Conservation (phyloP, 192 early-diverging fungal genomes). For the Piromyces sp. region DNA sequence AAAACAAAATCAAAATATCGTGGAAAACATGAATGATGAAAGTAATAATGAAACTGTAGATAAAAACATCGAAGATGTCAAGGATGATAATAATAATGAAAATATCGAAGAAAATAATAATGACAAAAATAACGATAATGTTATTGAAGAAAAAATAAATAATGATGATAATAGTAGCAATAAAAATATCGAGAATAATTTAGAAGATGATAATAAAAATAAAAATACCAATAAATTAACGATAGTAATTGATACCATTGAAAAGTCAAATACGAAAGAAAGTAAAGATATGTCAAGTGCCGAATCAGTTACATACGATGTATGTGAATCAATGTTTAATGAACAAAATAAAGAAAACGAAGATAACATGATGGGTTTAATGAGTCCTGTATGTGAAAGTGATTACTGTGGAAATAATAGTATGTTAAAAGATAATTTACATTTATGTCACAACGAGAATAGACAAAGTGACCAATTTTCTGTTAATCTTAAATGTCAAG, state of each 20-base stretch:
- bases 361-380: not conserved
- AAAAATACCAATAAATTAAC: not conserved
- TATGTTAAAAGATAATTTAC: not conserved
- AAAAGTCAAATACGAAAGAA: too few species aligned
- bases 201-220: not conserved
- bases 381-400: not conserved
- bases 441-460: not conserved
- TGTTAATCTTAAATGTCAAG: not conserved
- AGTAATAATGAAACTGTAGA: not conserved
- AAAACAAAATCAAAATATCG: too few species aligned
- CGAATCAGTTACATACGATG: not conserved
- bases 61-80: too few species aligned
- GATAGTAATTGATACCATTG: too few species aligned
- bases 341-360: not conserved
- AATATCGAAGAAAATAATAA: not conserved
- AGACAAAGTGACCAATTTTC: not conserved
- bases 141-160: not conserved
- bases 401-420: not conserved
- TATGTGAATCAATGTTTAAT: not conserved
- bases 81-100: not conserved
- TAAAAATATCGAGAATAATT: not conserved
- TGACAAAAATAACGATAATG: too few species aligned
- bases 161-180: not conserved
- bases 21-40: too few species aligned
- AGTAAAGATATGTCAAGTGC: not conserved